Base-by-base conservation (phyloP, 192 early-diverging fungal species). In the Dispira simplex region DNA sequence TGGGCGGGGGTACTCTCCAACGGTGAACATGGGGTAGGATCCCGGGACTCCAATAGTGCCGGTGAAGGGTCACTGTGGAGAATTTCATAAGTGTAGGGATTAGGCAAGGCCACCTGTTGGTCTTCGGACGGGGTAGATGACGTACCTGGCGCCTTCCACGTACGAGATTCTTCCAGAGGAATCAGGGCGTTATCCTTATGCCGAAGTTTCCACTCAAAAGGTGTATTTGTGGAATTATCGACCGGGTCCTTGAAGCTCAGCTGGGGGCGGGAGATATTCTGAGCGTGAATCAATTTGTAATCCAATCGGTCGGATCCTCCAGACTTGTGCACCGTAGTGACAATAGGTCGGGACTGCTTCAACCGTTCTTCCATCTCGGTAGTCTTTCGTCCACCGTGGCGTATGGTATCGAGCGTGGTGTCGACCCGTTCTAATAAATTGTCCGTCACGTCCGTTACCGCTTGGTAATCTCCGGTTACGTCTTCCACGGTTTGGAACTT, bases 41-140 rank as follows among this genome's bases (percentile, higher is more conserved):
- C 63, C 10, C 66, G 65, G 11, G 77, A 64, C 16, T 72, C 71
- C 53, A 93, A 91, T 66, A 95, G 77, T 47, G 73, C 74, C 11
- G 63, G 39, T 5, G 97, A 91, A 64, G 85, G 86, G n/a, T 85
- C 75, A 43, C 90, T 67, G 68, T 90, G 71, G 45, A 73, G 72
- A 67, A 98, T 96, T 75, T 97, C 95, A 67, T 87, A 85, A 62
- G 84, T 80, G 69, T 98, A 97, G 44, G 97, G 93, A 68, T 99
- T 92, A 27, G 86, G 80, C 44, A 88, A 65, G 44, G 18, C 0
- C 1, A 43, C 44, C 16, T 44, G n/a, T 9, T 26, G 26, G 18
- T 26, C 56, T 43, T n/a, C 13, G 9, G 25, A 32, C n/a, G 32
- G 25, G 10, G 56, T 26, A 20, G 20, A 26, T 12, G 56, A 26